Percentiles rank a stretch among this genome's conserved stretches.
phyloP scores from a whole-genome alignment of 441 rosid species.

The Populus trichocarpa region DNA sequence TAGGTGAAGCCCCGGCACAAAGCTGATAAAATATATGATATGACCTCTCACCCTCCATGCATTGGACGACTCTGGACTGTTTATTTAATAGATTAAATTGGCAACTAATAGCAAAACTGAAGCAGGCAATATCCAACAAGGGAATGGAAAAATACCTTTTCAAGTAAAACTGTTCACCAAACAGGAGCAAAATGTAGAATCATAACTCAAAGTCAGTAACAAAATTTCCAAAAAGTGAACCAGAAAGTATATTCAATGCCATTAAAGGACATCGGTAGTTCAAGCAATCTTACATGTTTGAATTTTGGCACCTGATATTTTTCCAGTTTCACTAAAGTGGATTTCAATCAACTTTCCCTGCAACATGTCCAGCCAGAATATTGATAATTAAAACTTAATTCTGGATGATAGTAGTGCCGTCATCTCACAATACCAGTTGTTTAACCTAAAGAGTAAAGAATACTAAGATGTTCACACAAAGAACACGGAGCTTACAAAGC shows the following conservation, averaged over 20 bases:
- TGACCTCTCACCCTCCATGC: constrained; percentile 95
- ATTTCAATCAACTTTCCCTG: constrained; percentile 99
- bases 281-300: constrained; percentile 83
- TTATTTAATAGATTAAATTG: constrained; percentile 25
- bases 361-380: constrained; percentile 23
- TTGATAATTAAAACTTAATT: constrained; percentile 13
- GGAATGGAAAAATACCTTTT: constrained; percentile 62
- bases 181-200: constrained; percentile 29
- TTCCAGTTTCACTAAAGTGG: constrained; percentile 94
- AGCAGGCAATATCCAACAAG: constrained; percentile 11
- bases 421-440: background rate
- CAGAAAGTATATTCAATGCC: constrained; percentile 12
- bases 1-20: constrained; percentile 86
- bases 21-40: constrained; percentile 99
- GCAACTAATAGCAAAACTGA: constrained; percentile 15
- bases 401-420: background rate
- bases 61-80: constrained; percentile 99
- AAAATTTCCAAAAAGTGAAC: constrained; percentile 6
- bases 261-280: constrained; percentile 6
- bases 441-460: constrained; percentile 9
- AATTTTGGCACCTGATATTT: constrained; percentile 94
- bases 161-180: constrained; percentile 77
- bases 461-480: constrained; percentile 9
- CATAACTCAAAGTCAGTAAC: constrained; percentile 34
- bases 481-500: constrained; percentile 74